Base-by-base conservation (phyloP, 495 filamentous ascomycete genomes). In the Podospora australis region DNA sequence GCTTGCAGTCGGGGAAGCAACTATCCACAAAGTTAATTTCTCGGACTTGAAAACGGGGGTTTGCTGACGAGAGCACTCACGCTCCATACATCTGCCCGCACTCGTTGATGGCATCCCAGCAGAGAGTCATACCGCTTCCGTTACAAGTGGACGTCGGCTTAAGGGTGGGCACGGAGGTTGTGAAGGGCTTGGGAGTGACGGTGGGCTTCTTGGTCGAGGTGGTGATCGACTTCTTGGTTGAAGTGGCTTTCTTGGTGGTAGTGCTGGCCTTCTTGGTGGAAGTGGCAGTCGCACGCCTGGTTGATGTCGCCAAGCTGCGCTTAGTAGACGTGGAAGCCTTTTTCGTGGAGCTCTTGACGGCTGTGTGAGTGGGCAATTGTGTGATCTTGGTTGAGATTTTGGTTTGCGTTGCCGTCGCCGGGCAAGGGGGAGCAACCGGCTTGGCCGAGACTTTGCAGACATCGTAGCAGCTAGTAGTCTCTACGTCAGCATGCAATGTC, bases 1-100 rank as follows among this genome's bases (percentile, higher is more conserved):
- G 54, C 39, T 45, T 52, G 53, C 53, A 59, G 29, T 59, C 56
- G 20, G 41, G 49, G 46, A 56, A 59, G 49, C 56, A 59, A 41
- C 56, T 59, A 19, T 24, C 21, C 25, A 32, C 11, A n/a, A 20
- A 19, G 38, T 35, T 23, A 23, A 3, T 25, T 17, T 13, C 17
- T 6, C 19, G 4, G 10, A 4, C 14, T 24, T 21, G 13, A 35
- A 10, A 38, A 29, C n/a, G 6, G 8, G 25, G n/a, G n/a, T 13
- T 3, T 5, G 34, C 14, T 10, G 13, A 16, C 17, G 21, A 29
- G 40, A 1, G 13, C 30, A 46, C 57, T 6, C 51, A 57, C 57
- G 50, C 54, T 44, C 57, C 57, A 16, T 57, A 60, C 57, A 51
- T 54, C 48, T 30, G 24, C 4, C 57, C 57, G 34, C 49, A 52